phyloP scores from a whole-genome alignment of 495 filamentous ascomycete genomes.

The Annulohypoxylon stygium region DNA sequence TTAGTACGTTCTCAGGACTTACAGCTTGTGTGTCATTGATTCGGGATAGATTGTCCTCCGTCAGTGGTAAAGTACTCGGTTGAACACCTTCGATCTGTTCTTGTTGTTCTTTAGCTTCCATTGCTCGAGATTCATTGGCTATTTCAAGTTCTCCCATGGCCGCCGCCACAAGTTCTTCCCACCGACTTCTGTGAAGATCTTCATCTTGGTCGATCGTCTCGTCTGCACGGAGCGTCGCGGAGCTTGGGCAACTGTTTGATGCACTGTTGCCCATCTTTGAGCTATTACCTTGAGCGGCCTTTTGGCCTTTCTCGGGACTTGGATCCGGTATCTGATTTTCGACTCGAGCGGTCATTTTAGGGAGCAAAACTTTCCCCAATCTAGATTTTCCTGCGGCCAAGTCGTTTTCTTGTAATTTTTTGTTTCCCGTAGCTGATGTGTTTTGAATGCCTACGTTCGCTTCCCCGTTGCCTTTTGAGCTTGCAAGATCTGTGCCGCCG shows the following conservation, averaged over 20 bases:
- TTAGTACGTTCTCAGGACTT: neutral
- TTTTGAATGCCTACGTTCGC: neutral
- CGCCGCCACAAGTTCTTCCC: neutral
- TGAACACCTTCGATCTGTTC: neutral
- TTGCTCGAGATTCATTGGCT: neutral
- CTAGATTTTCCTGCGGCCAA: neutral
- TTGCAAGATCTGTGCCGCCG: neutral
- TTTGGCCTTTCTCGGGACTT: neutral
- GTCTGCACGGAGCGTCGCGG: neutral
- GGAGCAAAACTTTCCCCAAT: neutral
- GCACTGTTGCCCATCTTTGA: neutral
- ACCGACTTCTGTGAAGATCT: neutral
- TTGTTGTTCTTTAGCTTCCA: neutral
- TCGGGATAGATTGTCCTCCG: neutral
- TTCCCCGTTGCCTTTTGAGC: neutral
- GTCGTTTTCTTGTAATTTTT: neutral
- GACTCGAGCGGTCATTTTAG: neutral
- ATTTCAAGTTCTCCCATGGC: neutral
- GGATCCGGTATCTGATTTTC: neutral
- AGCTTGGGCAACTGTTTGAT: neutral
- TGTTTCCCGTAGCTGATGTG: neutral
- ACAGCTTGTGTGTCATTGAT: neutral
- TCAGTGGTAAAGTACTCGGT: neutral
- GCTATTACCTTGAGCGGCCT: neutral
- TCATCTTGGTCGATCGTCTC: neutral